A percentile compares a stretch with the other conserved stretches of the same genome.
These are phyloP conservation scores for Fermentozyma sake DNA, from an alignment of 1,139 yeast genomes.

Conservation along the genomic window DNA sequence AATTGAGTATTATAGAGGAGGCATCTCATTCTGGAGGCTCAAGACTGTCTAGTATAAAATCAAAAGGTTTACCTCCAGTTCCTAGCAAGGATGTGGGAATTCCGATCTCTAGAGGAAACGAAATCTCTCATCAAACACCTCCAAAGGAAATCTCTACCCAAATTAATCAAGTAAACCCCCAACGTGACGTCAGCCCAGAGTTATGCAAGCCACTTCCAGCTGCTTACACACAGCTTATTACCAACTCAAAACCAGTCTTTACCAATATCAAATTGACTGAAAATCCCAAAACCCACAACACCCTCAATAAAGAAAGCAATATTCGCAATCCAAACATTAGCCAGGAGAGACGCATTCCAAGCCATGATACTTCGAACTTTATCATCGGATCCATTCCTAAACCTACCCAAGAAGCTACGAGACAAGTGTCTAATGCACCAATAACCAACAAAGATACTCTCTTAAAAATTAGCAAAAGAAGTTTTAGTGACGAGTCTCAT, in stretches of 20 bases:
- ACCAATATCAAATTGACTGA: slow-evolving; percentile 5
- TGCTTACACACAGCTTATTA: too few species aligned
- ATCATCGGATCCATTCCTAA: too few species aligned
- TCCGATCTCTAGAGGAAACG: slow-evolving; percentile 1
- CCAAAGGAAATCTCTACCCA: not conserved
- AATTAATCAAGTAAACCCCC: too few species aligned
- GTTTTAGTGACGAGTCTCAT: slow-evolving; percentile 36
- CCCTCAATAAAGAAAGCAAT: slow-evolving; percentile 1
- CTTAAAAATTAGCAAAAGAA: slow-evolving; percentile 24
- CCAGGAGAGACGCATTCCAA: too few species aligned
- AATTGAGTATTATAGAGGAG: slow-evolving; percentile 43
- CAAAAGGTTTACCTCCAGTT: slow-evolving; percentile 9
- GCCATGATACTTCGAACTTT: too few species aligned
- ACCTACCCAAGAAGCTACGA: slow-evolving; percentile 4
- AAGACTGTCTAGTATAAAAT: slow-evolving; percentile 23
- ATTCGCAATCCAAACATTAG: too few species aligned
- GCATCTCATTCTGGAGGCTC: slow-evolving; percentile 28
- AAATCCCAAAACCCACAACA: slow-evolving; percentile 1
- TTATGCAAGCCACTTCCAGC: too few species aligned
- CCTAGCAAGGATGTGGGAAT: slow-evolving; percentile 1
- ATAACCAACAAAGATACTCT: slow-evolving; percentile 2
- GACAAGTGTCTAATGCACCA: slow-evolving; percentile 12
- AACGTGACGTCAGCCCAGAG: too few species aligned
- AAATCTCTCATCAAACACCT: not conserved
- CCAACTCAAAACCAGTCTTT: slow-evolving; percentile 4